Conservation (phyloP, 106 monocot genomes). For the Hemerocallis citrina region DNA sequence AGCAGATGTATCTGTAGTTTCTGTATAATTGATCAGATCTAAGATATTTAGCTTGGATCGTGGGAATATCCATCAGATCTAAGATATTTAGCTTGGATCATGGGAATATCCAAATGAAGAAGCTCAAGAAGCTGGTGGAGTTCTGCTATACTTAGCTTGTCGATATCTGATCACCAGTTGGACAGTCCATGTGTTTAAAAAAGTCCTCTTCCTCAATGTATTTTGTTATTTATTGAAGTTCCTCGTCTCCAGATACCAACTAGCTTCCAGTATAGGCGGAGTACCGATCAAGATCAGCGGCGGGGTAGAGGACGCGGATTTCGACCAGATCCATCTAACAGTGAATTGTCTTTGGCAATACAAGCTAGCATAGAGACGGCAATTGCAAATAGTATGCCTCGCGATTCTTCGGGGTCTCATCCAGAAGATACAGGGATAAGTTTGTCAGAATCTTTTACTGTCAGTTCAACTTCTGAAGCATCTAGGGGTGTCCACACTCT, state of each 20-base stretch:
- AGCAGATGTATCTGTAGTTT: too few relatives aligned
- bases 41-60: too few relatives aligned
- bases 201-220: neutral
- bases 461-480: slow-evolving; percentile 17
- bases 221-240: neutral
- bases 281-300: slow-evolving; percentile 59
- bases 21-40: too few relatives aligned
- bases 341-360: slow-evolving; percentile 36
- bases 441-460: slow-evolving; percentile 25
- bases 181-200: too few relatives aligned
- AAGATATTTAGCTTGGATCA: too few relatives aligned
- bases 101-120: too few relatives aligned
- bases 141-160: too few relatives aligned
- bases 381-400: slow-evolving; percentile 15
- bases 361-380: slow-evolving; percentile 58
- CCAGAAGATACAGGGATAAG: slow-evolving; percentile 14
- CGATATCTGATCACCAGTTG: too few relatives aligned
- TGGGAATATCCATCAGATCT: too few relatives aligned
- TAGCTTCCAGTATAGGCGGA: slow-evolving; percentile 74
- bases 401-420: slow-evolving; percentile 22
- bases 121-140: too few relatives aligned
- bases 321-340: slow-evolving; percentile 29
- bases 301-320: slow-evolving; percentile 63
- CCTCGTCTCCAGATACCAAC: slow-evolving; percentile 69
- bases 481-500: slow-evolving; percentile 21